Evolutionary conservation across 768 basidiomycete genomes (phyloP), one percentile per base, ranked within the genome.

Genomic region (Coprinellus aureogranulatus): DNA sequence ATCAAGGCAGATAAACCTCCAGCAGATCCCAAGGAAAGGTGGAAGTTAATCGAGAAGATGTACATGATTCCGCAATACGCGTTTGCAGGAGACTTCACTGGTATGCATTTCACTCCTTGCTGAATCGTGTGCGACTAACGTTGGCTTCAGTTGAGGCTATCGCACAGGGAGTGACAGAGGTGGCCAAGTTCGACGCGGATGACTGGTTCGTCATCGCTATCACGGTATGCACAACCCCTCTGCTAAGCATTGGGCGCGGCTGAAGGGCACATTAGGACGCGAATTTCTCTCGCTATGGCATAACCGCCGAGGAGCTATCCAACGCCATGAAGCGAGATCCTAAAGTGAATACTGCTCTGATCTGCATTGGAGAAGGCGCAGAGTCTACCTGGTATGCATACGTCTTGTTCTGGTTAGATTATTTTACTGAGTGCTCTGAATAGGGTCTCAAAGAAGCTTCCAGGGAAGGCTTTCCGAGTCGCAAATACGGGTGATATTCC

Each of bases 1-100:
- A 81, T 86, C 12, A 75, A 80, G 51, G 71, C 74, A 0, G 74
- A 78, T 26, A 73, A 81, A 14, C 78, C 80, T 2, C 81, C 82
- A 0, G 70, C 71, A 3, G 81, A 84, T 45, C 67, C 84, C n/a
- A 75, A 76, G 44, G 83, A 86, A 26, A 75, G 85, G 12, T 86
- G 84, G 84, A 87, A 85, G 61, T 78, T 87, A 4, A 75, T 81
- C 0, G 84, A 88, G 68, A 88, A 87, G 70, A 88, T 88, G 87
- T 69, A 73, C 27, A 79, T 86, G 77, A 72, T 85, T 37, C 82
- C 85, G 2, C 85, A 88, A 62, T 88, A 88, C 59, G 80, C 85
- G 0, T 88, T 86, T 56, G 80, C 86, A 5, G 86, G 86, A 4
- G 86, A 88, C 61, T 83, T 80, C 61, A 87, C 86, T 18, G 78